A percentile compares a stretch with the other conserved stretches of the same genome.
These are phyloP conservation scores for Kwoniella sp. DNA, from an alignment of 768 basidiomycete genomes.

Conservation along the genomic window DNA sequence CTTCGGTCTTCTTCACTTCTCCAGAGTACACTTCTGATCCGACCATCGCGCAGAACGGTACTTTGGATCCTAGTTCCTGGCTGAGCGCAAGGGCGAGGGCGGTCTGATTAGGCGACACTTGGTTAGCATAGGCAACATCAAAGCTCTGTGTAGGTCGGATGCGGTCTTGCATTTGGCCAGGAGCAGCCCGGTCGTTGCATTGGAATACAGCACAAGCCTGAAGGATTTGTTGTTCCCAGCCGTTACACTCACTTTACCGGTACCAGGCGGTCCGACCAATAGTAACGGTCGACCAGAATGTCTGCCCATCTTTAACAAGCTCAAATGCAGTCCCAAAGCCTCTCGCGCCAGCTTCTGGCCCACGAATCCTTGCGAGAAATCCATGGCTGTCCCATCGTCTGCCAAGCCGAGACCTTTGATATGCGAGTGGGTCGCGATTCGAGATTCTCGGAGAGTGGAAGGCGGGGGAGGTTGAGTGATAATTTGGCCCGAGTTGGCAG, in stretches of 20 bases:
- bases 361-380: constrained; percentile 80
- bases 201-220: no score
- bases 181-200: no score
- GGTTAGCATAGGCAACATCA: no score
- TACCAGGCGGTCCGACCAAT: constrained; percentile 93
- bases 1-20: constrained; percentile 99
- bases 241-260: constrained; percentile 68
- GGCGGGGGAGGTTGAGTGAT: constrained; percentile 52
- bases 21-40: constrained; percentile 95
- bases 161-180: neutral
- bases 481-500: constrained; percentile 30
- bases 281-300: constrained; percentile 83
- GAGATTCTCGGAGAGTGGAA: constrained; percentile 44
- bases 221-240: neutral
- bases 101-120: no score
- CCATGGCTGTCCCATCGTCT: constrained; percentile 74
- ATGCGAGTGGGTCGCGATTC: constrained; percentile 74
- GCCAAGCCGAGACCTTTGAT: constrained; percentile 93
- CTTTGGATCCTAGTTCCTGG: constrained; percentile 90
- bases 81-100: constrained; percentile 93
- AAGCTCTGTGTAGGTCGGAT: neutral
- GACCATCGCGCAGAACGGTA: constrained; percentile 98
- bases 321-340: constrained; percentile 54
- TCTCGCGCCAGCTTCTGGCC: constrained; percentile 89
- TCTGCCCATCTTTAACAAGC: constrained; percentile 47